phyloP scores from a whole-genome alignment of 768 basidiomycete species.

The Thelephora ganbajun region DNA sequence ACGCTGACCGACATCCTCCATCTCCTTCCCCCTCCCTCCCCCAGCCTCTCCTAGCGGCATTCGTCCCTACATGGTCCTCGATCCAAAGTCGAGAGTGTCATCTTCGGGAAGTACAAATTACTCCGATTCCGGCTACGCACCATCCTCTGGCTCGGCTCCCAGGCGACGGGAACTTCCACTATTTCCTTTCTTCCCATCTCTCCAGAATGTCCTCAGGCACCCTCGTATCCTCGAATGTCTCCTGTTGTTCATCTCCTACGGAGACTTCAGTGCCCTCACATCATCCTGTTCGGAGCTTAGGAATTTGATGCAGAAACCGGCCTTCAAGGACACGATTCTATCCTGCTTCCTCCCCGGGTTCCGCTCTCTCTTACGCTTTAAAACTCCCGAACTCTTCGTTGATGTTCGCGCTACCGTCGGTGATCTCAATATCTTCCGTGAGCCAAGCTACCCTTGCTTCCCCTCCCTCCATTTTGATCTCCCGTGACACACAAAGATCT shows the following conservation, averaged over 20 bases:
- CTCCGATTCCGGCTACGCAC: no score
- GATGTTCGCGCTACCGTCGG: slow-evolving; percentile 38
- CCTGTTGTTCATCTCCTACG: slow-evolving; percentile 20
- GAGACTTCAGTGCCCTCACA: slow-evolving; percentile 26
- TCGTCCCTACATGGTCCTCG: no score
- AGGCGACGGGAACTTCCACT: not conserved
- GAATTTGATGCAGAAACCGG: slow-evolving; percentile 16
- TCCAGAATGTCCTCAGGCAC: slow-evolving; percentile 17
- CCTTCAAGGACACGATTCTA: slow-evolving; percentile 26
- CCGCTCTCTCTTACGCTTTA: slow-evolving; percentile 23
- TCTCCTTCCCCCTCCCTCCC: no score
- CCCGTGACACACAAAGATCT: slow-evolving; percentile 27
- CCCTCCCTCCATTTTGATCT: not conserved
- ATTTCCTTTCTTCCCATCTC: slow-evolving; percentile 7
- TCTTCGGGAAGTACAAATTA: no score
- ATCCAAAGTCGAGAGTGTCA: no score
- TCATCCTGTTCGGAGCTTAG: slow-evolving; percentile 22
- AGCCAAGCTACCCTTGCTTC: slow-evolving; percentile 18
- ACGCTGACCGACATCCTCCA: no score
- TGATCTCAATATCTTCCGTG: slow-evolving; percentile 55
- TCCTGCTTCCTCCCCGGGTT: slow-evolving; percentile 46
- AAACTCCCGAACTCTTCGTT: slow-evolving; percentile 26
- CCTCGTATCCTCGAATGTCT: slow-evolving; percentile 22
- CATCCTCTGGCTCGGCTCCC: no score
- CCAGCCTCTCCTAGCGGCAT: no score